Conservation (phyloP, 129 eudicot genomes). For the Centaurea solstitialis region DNA sequence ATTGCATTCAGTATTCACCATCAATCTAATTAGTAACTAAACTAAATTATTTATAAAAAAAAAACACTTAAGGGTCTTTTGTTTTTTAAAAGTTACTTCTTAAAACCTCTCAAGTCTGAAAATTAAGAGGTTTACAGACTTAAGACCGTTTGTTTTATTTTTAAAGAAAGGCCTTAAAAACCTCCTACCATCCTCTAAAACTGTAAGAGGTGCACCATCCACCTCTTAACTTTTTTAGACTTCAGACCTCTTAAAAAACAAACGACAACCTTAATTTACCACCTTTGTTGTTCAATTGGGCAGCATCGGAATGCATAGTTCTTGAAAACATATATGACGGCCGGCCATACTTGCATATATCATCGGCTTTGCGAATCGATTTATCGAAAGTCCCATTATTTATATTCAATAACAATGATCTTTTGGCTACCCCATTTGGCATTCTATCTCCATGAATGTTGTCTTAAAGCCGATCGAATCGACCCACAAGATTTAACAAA, state of each 20-base stretch:
- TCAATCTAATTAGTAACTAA: neutral
- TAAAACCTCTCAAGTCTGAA: no score
- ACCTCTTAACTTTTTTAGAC: no score
- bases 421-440: slow-evolving; percentile 24
- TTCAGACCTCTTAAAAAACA: no score
- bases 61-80: neutral
- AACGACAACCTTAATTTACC: no score
- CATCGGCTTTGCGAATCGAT: slow-evolving; percentile 15
- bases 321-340: slow-evolving; percentile 40
- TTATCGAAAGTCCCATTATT: slow-evolving; percentile 16
- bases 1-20: neutral
- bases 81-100: no score
- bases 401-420: slow-evolving; percentile 21
- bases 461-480: slow-evolving; percentile 31
- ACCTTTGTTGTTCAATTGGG: slow-evolving; percentile 45
- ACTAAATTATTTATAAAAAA: neutral
- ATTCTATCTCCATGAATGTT: slow-evolving; percentile 25
- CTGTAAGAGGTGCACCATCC: no score
- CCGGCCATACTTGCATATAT: slow-evolving; percentile 30
- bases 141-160: no score
- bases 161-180: no score
- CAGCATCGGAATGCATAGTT: slow-evolving; percentile 48
- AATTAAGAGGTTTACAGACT: no score
- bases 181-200: no score
- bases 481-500: slow-evolving; percentile 36